Evolutionary conservation across 371 early-diverging fungal species (phyloP).

Genomic region (Synchytrium microbalum): DNA sequence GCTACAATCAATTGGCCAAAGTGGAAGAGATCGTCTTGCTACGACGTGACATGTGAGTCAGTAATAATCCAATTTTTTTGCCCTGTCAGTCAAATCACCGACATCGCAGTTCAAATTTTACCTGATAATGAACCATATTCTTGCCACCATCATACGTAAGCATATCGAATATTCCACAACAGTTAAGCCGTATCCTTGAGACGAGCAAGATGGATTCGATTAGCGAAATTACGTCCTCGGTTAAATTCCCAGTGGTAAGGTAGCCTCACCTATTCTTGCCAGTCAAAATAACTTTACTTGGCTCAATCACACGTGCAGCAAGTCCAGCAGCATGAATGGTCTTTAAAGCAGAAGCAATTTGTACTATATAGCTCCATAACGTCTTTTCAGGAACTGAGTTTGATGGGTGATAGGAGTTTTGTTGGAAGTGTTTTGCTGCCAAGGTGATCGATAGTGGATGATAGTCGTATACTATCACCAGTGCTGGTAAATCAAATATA

Average conservation of each 20-base stretch:
- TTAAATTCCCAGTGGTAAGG: background rate
- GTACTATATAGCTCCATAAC: constrained; percentile 83
- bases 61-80: background rate
- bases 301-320: constrained; percentile 67
- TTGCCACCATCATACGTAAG: constrained; percentile 61
- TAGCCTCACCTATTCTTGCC: constrained; percentile 61
- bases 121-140: constrained; percentile 56
- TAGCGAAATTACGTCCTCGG: too few species aligned
- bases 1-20: constrained; percentile 82
- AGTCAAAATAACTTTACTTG: constrained; percentile 74
- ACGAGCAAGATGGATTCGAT: background rate
- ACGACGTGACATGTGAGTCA: too few species aligned
- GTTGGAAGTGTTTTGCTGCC: constrained; percentile 53
- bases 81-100: too few species aligned
- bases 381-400: constrained; percentile 56
- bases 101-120: constrained; percentile 11
- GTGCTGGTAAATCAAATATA: constrained; percentile 34
- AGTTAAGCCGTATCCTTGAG: constrained; percentile 67
- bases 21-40: constrained; percentile 81
- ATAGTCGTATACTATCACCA: constrained; percentile 83
- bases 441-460: constrained; percentile 77
- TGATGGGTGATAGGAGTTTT: background rate
- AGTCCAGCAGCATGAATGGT: constrained; percentile 73
- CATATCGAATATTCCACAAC: constrained; percentile 78
- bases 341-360: constrained; percentile 75